Base-by-base conservation (phyloP, 495 filamentous ascomycete species). In the Hypoxylon cercidicola region DNA sequence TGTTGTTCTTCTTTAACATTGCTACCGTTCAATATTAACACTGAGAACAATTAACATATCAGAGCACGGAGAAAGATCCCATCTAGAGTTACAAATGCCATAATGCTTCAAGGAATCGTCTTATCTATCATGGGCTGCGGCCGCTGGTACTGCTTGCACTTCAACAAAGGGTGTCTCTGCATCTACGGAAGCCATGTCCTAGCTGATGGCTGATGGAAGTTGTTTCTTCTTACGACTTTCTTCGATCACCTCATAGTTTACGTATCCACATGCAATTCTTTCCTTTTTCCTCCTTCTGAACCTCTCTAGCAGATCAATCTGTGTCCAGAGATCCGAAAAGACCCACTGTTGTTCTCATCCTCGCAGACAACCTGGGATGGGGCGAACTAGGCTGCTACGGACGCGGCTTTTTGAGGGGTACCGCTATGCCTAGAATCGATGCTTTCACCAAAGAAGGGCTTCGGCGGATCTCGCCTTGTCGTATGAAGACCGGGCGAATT, bases 361-460 rank as follows among this genome's bases (percentile, higher is more conserved):
- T 23, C 7, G 47, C 47, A 6, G 47, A 51, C 21, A 51, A 51
- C n/a, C 47, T 51, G 12, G 47, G 18, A 21, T 28, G 47, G 47
- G 47, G 47, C 23, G 47, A 51, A 16, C 23, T 51, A 1, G 47
- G 18, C 7, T 51, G 47, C 13, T 51, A 51, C n/a, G 47, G 47
- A 21, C 8, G 47, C 9, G 47, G 47, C 23, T 5, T 51, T 15
- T 19, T 51, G 12, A 37, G 47, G n/a, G 47, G 47, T 30, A 19
- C 47, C 6, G 18, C 21, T 7, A 51, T 19, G 9, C 47, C 47
- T 6, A 18, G 47, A 30, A 51, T 51, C n/a, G 47, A 30, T 16
- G 15, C 20, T 30, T 30, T 28, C 7, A 7, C 25, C 25, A 28
- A 28, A 28, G 25, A 28, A 28, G 25, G 25, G 25, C 25, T 28